Base-by-base conservation (phyloP, 2,329 filamentous ascomycete species). In the Verticillium klebahnii region DNA sequence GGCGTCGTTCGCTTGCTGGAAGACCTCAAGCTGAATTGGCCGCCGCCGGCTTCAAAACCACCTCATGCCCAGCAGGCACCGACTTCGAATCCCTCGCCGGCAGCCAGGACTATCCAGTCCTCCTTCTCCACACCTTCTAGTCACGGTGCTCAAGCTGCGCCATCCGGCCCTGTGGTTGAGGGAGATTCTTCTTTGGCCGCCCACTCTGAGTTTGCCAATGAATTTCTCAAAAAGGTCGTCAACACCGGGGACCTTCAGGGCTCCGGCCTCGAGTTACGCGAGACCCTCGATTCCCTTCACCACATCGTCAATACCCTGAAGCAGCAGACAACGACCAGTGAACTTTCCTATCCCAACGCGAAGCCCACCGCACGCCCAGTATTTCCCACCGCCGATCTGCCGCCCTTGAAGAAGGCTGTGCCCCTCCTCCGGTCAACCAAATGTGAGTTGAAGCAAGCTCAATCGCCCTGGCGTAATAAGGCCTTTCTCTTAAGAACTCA, bases 181-280 rank as follows among this genome's bases (percentile, higher is more conserved):
- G 79, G 78, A 8, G 76, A 78, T 62, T 79, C 78, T 2, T 81
- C 78, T 1, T 64, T 81, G 29, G 73, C 78, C 7, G 79, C 79
- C 2, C 79, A 81, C 61, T 78, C 78, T 1, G 74, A 73, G 14
- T 81, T 82, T 64, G 79, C 79, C 37, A 79, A 75, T 25, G 76
- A 81, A 57, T 78, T 82, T 54, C 67, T 79, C 2, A 71, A 75
- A 25, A 73, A 78, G 60, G 73, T 72, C 4, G 74, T 75, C 17
- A 69, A 67, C 12, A 68, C 69, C 29, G 69, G 64, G n/a, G 66
- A 70, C 11, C 59, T 71, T 0, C 67, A 69, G 29, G 69, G 67
- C 6, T 67, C 70, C 0, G 67, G 70, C 8, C 67, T 74, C 1
- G 72, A 75, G 63, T 65, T 76, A 66, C 68, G 70, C 4, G 73